Percentiles rank a stretch among this genome's conserved stretches.
phyloP scores from a whole-genome alignment of 192 early-diverging fungal genomes.

The Neocallimastix lanati region DNA sequence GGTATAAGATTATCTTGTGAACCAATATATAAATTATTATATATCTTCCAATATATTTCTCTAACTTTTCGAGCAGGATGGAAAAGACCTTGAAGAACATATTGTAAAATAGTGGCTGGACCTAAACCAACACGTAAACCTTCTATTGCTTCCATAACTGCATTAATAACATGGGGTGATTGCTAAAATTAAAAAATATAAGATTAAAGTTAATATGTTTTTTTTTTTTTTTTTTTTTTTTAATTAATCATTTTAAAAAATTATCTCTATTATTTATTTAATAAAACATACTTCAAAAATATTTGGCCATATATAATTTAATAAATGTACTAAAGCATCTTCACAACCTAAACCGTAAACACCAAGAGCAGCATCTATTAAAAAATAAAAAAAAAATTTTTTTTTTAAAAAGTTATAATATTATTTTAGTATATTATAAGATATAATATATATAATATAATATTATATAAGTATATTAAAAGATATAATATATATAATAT shows the following conservation, averaged over 20 bases:
- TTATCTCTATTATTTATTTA: background rate
- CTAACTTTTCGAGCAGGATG: slow-evolving; percentile 88
- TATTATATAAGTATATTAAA: too few species aligned
- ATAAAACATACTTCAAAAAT: slow-evolving; percentile 64
- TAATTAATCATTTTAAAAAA: too few species aligned
- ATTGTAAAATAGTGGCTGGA: slow-evolving; percentile 62
- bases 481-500: too few species aligned
- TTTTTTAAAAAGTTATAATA: too few species aligned
- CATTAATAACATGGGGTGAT: slow-evolving; percentile 87
- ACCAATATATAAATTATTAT: slow-evolving; percentile 85
- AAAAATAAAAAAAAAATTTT: too few species aligned
- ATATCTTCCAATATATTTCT: slow-evolving; percentile 97
- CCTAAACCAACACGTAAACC: slow-evolving; percentile 80
- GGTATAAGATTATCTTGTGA: slow-evolving; percentile 79
- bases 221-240: too few species aligned
- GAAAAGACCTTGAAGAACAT: slow-evolving; percentile 86
- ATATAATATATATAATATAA: too few species aligned
- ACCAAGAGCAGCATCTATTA: slow-evolving; percentile 78
- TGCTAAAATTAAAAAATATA: background rate
- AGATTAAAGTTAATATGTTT: too few species aligned
- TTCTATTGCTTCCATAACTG: slow-evolving; percentile 93
- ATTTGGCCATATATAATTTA: slow-evolving; percentile 96
- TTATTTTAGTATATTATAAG: too few species aligned
- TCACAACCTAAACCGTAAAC: slow-evolving; percentile 83
- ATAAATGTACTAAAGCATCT: slow-evolving; percentile 77